Evolutionary conservation across 2,329 filamentous ascomycete species (phyloP).

Genomic region (Ambrosiella xylebori): DNA sequence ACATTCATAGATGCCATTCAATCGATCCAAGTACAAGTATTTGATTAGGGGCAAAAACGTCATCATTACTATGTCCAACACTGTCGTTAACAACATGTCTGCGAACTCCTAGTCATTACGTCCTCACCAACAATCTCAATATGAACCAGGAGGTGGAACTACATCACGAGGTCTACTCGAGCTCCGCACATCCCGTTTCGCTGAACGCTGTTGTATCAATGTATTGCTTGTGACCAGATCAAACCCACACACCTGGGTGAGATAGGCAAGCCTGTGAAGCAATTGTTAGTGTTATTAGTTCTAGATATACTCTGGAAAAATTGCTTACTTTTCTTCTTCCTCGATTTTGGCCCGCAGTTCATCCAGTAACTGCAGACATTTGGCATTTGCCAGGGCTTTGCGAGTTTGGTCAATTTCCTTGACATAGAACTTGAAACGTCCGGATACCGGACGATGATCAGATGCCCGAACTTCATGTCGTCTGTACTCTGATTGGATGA

Average conservation of each 20-base stretch:
- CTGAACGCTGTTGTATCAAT: conserved; percentile 24
- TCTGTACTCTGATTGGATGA: conserved; percentile 75
- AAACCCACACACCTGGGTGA: conserved; percentile 35
- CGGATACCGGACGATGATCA: conserved; percentile 86
- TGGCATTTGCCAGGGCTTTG: conserved; percentile 50
- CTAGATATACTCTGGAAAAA: no score
- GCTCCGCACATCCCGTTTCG: conserved; percentile 10
- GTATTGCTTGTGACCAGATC: conserved; percentile 33
- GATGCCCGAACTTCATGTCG: conserved; percentile 81
- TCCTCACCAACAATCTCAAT: background rate
- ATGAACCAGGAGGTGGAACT: background rate
- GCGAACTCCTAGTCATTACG: background rate
- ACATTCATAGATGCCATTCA: no score
- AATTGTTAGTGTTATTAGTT: background rate
- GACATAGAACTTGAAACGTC: conserved; percentile 62
- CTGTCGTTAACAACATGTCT: background rate
- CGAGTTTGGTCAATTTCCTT: conserved; percentile 61
- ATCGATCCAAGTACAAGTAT: no score
- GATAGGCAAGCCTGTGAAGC: conserved; percentile 28
- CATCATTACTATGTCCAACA: background rate
- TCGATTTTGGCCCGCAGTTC: conserved; percentile 51
- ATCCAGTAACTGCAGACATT: conserved; percentile 59
- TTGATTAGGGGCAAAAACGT: background rate
- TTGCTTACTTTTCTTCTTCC: conserved; percentile 58
- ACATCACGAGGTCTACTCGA: conserved; percentile 13